These are phyloP conservation scores for Suillus clintonianus DNA, from an alignment of 768 basidiomycete species.

Conservation along the genomic window DNA sequence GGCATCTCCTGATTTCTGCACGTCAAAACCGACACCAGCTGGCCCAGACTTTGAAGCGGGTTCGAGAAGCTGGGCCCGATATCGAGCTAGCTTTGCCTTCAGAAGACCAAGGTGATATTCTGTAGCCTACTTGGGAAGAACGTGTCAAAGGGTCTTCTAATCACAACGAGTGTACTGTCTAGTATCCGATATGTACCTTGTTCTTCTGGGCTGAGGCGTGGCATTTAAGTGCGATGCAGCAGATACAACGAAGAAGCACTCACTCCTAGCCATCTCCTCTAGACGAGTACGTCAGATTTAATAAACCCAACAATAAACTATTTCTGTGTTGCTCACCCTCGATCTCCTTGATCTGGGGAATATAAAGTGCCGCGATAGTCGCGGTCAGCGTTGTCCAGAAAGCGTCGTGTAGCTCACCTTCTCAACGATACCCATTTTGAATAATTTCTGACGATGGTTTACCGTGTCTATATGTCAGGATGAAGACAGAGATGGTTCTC, in stretches of 20 bases:
- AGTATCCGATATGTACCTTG: conserved; percentile 58
- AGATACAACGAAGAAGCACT: conserved; percentile 32
- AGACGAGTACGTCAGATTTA: neutral
- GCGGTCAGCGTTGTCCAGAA: conserved; percentile 4
- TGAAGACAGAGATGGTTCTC: neutral
- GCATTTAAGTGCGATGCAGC: conserved; percentile 3
- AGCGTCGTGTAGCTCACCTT: conserved; percentile 54
- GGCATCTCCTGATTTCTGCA: conserved; percentile 86
- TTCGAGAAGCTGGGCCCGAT: conserved; percentile 93
- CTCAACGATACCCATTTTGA: conserved; percentile 89
- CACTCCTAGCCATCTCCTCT: conserved; percentile 99
- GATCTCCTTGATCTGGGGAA: conserved; percentile 86
- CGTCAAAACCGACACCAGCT: conserved; percentile 84
- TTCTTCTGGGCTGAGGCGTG: conserved; percentile 82
- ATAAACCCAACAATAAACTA: neutral
- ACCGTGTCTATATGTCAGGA: neutral
- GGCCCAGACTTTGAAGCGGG: conserved; percentile 83
- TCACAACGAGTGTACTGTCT: conserved; percentile 5
- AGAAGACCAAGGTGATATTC: conserved; percentile 93
- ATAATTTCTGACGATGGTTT: neutral
- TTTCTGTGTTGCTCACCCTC: conserved; percentile 65
- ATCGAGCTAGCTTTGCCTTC: conserved; percentile 93
- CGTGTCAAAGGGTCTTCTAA: conserved; percentile 10
- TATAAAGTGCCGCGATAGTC: neutral
- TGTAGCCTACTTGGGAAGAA: conserved; percentile 60